These are phyloP conservation scores for Exophiala phaeomuriformis DNA, from an alignment of 2,329 filamentous ascomycete species.

Conservation along the genomic window DNA sequence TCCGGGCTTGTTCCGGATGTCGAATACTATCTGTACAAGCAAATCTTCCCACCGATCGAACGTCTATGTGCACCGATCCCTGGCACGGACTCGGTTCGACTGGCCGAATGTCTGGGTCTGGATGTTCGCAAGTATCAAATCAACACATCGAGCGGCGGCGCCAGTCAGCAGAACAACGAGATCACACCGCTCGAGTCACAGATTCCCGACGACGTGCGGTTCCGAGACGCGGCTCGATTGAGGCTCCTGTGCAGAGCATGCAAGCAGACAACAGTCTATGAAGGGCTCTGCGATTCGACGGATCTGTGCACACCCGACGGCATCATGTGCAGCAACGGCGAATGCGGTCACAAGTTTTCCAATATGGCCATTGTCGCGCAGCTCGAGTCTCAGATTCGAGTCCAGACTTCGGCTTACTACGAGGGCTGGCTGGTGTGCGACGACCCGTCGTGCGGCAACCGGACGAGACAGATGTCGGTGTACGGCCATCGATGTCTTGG, in stretches of 20 bases:
- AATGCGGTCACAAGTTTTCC: conserved; percentile 59
- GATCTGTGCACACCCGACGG: conserved; percentile 64
- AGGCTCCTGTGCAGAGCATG: conserved; percentile 74
- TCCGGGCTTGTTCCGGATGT: conserved; percentile 74
- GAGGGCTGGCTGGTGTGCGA: conserved; percentile 87
- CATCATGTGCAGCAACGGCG: conserved; percentile 57
- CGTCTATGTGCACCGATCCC: conserved; percentile 93
- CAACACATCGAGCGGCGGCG: conserved; percentile 47
- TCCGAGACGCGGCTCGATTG: conserved; percentile 70
- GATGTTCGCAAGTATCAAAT: conserved; percentile 82
- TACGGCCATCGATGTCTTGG: conserved; percentile 87
- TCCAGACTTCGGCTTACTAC: conserved; percentile 76
- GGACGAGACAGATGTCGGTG: conserved; percentile 86
- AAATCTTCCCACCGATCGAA: conserved; percentile 96
- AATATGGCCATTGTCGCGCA: conserved; percentile 75
- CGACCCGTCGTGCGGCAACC: conserved; percentile 75
- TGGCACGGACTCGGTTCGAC: conserved; percentile 79
- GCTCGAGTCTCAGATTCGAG: conserved; percentile 74
- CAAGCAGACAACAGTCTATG: conserved; percentile 63
- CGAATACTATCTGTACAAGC: conserved; percentile 98
- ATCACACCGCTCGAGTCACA: conserved; percentile 91
- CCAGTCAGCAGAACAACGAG: conserved; percentile 53
- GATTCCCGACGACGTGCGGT: conserved; percentile 84
- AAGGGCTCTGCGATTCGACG: conserved; percentile 59
- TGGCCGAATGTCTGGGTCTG: conserved; percentile 89